Conservation (phyloP, 257 asterid genomes). For the Solanum arcanum region DNA sequence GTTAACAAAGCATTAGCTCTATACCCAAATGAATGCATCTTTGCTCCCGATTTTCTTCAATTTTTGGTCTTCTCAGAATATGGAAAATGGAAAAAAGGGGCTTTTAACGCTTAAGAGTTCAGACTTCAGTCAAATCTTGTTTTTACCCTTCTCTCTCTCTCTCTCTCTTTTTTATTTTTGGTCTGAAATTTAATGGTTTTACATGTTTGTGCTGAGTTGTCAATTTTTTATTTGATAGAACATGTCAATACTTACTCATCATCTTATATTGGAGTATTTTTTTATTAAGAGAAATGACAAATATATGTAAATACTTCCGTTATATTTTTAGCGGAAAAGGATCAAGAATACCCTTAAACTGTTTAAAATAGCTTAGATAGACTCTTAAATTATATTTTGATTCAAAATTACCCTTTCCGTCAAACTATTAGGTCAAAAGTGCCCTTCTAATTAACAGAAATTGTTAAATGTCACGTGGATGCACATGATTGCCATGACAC, state of each 20-base stretch:
- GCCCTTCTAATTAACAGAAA: too few relatives aligned
- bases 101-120: not conserved
- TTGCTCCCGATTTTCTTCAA: not conserved
- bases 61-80: not conserved
- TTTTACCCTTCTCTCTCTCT: not conserved
- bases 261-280: too few relatives aligned
- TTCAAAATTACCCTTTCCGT: too few relatives aligned
- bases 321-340: too few relatives aligned
- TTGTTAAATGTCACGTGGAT: too few relatives aligned
- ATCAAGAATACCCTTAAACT: too few relatives aligned
- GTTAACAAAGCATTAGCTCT: conserved; percentile 81
- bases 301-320: too few relatives aligned
- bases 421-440: too few relatives aligned
- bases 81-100: not conserved
- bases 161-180: not conserved
- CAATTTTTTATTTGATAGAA: not conserved
- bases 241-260: not conserved
- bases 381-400: too few relatives aligned
- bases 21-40: conserved; percentile 67
- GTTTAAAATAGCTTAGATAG: too few relatives aligned
- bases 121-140: not conserved
- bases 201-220: not conserved
- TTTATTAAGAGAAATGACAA: too few relatives aligned
- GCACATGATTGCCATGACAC: too few relatives aligned
- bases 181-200: not conserved